phyloP scores from a whole-genome alignment of 116 monocot genomes.

The Phalaenopsis hybrid region DNA sequence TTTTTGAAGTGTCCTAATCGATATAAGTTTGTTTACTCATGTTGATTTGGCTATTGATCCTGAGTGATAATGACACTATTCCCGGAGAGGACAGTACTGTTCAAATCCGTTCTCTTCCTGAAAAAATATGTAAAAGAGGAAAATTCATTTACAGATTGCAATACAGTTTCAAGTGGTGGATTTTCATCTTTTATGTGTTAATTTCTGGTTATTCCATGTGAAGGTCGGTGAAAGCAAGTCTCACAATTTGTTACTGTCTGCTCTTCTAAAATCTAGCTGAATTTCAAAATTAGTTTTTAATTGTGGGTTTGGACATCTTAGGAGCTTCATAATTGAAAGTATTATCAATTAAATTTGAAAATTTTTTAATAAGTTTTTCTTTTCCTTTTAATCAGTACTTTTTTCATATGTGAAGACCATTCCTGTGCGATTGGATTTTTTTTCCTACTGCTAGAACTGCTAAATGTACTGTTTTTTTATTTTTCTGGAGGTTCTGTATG shows the following conservation, averaged over 20 bases:
- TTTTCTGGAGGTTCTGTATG: background rate
- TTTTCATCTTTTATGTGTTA: background rate
- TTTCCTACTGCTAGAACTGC: background rate
- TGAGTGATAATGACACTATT: background rate
- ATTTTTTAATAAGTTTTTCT: background rate
- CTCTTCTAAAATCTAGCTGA: no score
- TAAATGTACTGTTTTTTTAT: slow-evolving; percentile 1
- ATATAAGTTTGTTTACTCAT: background rate
- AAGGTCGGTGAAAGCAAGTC: no score
- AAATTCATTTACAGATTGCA: background rate
- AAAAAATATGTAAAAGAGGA: background rate
- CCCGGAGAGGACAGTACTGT: background rate
- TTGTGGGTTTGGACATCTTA: no score
- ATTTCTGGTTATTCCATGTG: background rate
- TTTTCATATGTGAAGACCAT: background rate
- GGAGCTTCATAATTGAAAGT: background rate
- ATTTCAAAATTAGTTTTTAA: no score
- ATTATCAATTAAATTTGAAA: background rate
- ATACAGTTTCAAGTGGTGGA: background rate
- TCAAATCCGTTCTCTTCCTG: background rate
- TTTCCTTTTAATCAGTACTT: background rate
- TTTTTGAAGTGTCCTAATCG: background rate
- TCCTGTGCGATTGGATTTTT: background rate
- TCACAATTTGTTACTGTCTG: no score
- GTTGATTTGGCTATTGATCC: background rate